Conservation (phyloP, 2,329 filamentous ascomycete species). For the Coleophoma crateriformis region DNA sequence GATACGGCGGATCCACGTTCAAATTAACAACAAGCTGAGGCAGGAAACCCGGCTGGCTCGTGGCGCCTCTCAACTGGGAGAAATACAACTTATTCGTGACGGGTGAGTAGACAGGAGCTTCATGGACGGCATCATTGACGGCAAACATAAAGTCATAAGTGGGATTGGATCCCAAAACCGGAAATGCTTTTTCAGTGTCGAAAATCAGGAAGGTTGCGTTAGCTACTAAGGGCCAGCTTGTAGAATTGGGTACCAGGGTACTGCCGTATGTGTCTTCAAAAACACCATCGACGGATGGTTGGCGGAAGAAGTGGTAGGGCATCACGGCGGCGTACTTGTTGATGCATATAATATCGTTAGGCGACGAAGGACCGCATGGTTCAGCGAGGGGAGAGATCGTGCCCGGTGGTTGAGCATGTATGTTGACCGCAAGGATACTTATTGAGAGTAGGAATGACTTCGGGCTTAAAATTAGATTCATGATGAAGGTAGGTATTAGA, state of each 20-base stretch:
- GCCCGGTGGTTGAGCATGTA: conserved; percentile 19
- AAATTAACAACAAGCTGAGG: conserved; percentile 34
- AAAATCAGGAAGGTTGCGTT: conserved; percentile 32
- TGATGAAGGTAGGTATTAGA: background rate
- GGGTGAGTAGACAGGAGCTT: conserved; percentile 35
- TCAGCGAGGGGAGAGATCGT: conserved; percentile 24
- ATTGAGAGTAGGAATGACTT: background rate
- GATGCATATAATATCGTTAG: conserved; percentile 26
- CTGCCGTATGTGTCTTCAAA: conserved; percentile 23
- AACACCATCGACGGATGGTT: conserved; percentile 12
- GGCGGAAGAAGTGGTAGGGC: conserved; percentile 31
- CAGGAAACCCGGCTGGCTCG: conserved; percentile 26
- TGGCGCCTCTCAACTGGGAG: conserved; percentile 21
- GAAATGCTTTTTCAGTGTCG: conserved; percentile 26
- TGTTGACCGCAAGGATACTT: background rate
- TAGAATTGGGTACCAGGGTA: conserved; percentile 26
- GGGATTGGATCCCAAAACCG: conserved; percentile 30
- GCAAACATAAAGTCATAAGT: conserved; percentile 31
- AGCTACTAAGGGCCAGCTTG: conserved; percentile 24
- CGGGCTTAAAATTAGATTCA: background rate
- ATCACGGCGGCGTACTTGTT: conserved; percentile 27
- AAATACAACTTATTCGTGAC: conserved; percentile 33
- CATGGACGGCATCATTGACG: conserved; percentile 27
- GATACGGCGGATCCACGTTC: conserved; percentile 33
- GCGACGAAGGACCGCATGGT: conserved; percentile 17